Percentiles rank a stretch among this genome's conserved stretches.
Conservation (phyloP, 371 early-diverging fungal species). For the Mucor sp. region DNA sequence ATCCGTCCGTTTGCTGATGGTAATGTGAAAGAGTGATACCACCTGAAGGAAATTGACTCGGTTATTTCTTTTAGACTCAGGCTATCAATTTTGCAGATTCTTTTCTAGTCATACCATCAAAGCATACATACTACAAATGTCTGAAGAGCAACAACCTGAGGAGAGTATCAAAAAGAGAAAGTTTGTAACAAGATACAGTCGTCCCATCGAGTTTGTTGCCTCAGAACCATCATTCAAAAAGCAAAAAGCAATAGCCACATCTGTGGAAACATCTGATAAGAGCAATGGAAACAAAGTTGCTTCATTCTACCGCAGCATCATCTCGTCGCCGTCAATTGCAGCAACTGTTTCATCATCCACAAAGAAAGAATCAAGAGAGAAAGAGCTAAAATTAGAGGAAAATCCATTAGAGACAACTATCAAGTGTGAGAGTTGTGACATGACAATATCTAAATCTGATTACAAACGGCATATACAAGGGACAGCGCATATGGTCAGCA, state of each 20-base stretch:
- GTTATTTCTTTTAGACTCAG: not conserved
- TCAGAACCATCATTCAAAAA: not conserved
- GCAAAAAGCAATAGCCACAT: not conserved
- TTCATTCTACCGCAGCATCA: constrained; percentile 12
- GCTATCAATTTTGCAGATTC: not conserved
- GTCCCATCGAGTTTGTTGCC: constrained; percentile 17
- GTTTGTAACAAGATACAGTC: constrained; percentile 8
- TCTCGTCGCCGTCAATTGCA: not conserved
- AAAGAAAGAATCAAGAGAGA: not conserved
- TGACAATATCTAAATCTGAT: constrained; percentile 11
- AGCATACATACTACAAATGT: not conserved
- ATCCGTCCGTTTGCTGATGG: not conserved
- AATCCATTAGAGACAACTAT: not conserved
- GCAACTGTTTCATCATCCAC: not conserved
- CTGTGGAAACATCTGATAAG: not conserved
- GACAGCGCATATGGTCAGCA: constrained; percentile 38
- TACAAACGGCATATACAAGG: constrained; percentile 31
- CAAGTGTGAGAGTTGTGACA: constrained; percentile 32
- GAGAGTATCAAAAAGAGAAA: not conserved
- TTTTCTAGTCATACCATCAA: not conserved
- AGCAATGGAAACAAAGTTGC: constrained; percentile 14
- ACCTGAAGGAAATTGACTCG: not conserved
- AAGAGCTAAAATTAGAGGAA: not conserved
- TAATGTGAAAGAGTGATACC: not conserved
- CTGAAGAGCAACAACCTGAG: not conserved